A percentile compares a stretch with the other conserved stretches of the same genome.
These are phyloP conservation scores for Miscanthus lutarioriparius DNA, from an alignment of 176 grass and related monocot genomes.

Conservation along the genomic window DNA sequence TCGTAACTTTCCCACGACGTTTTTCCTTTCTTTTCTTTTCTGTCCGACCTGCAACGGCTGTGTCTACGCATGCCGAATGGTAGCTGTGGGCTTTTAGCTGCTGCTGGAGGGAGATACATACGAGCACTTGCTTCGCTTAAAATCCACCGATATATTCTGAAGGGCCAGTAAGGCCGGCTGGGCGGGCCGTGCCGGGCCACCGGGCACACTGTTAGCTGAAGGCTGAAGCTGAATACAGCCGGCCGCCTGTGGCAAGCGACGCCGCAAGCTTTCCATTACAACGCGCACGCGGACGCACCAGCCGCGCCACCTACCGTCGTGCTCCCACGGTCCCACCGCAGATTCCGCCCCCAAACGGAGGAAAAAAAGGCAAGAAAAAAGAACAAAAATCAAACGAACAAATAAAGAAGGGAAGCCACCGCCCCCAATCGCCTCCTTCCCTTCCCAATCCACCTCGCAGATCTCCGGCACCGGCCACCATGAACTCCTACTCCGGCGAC, in stretches of 20 bases:
- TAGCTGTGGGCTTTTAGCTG: too few species aligned
- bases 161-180: too few species aligned
- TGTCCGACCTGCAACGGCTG: too few species aligned
- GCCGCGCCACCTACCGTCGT: not conserved
- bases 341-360: not conserved
- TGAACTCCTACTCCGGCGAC: slow-evolving; percentile 67
- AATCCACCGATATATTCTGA: too few species aligned
- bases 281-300: not conserved
- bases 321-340: not conserved
- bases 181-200: too few species aligned
- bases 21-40: too few species aligned
- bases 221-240: too few species aligned
- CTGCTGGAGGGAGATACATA: too few species aligned
- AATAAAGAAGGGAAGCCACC: slow-evolving; percentile 30
- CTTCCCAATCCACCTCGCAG: slow-evolving; percentile 41
- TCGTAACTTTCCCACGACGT: too few species aligned
- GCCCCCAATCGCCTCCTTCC: slow-evolving; percentile 19
- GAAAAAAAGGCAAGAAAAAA: not conserved
- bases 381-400: not conserved
- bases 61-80: too few species aligned
- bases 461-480: slow-evolving; percentile 50
- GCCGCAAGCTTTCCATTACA: not conserved
- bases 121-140: too few species aligned
- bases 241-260: not conserved
- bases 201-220: too few species aligned